Conservation (phyloP, 179 eudicot genomes). For the Silene noctiflora region DNA sequence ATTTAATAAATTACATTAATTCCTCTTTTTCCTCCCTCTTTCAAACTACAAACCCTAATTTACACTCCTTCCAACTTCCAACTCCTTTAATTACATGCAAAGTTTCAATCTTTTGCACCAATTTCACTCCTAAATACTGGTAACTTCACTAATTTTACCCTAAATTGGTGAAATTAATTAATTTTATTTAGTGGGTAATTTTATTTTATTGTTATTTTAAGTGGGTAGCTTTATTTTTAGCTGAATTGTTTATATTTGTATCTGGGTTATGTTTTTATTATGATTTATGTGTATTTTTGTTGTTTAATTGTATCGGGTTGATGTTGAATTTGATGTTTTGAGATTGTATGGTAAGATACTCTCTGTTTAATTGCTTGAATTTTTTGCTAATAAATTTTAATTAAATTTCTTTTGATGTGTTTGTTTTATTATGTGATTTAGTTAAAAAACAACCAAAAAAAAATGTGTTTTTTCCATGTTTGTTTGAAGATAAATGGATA, state of each 20-base stretch:
- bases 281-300: neutral
- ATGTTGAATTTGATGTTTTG: neutral
- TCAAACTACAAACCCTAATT: conserved; percentile 12
- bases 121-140: neutral
- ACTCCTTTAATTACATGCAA: neutral
- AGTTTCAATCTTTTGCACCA: neutral
- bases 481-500: neutral
- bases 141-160: neutral
- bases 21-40: neutral
- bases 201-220: neutral
- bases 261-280: neutral
- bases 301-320: neutral
- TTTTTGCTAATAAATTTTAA: neutral
- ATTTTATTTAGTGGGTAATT: conserved; percentile 1
- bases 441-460: neutral
- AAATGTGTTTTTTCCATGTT: neutral
- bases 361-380: neutral
- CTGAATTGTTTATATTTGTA: neutral
- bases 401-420: too few species aligned
- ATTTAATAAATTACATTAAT: neutral
- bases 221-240: neutral
- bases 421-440: neutral
- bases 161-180: neutral
- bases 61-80: neutral
- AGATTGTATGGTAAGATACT: neutral